Evolutionary conservation across 345 rosid genomes (phyloP), one percentile per base, ranked within the genome.

Genomic region (Camelina neglecta): DNA sequence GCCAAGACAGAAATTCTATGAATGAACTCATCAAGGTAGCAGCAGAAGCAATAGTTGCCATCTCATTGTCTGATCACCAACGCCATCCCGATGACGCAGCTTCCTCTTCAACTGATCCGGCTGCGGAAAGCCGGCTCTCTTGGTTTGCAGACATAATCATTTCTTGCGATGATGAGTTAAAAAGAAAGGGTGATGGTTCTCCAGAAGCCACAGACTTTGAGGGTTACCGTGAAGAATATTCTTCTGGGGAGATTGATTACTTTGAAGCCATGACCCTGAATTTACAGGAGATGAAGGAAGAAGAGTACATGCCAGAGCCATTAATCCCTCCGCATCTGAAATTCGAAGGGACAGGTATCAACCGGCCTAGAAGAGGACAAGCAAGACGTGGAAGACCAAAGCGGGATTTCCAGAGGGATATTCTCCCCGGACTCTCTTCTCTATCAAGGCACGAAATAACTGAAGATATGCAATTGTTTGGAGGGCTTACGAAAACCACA

Each of bases 321-420:
- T 58, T 90, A 66, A 87, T 89, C 73, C 90, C 89, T 2, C 90
- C 85, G 73, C 73, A 73, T 83, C 73, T 84, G 72, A 80, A 81
- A 74, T 69, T 84, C 18, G 95, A 87, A 66, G 92, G 69, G 71
- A 72, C 77, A 0, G 86, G 74, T 16, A 74, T 75, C 42, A 84
- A 73, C 61, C 84, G 83, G 67, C 76, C 89, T 26, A 85, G 94
- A 65, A 92, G 83, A 81, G 96, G 94, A 48, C 93, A 87, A 66
- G 85, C 85, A 64, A 85, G 96, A 80, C 86, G 98, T 81, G 98
- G 98, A 63, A 88, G 98, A 85, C 95, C 90, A 73, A 87, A 88
- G 74, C 87, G 92, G 84, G 97, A 94, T 80, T 94, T 94, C 85
- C 96, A 90, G 76, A 92, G 96, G 86, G 98, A 94, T 80, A 86